Evolutionary conservation across 768 basidiomycete genomes (phyloP).

Genomic region (Lactarius tabidus): DNA sequence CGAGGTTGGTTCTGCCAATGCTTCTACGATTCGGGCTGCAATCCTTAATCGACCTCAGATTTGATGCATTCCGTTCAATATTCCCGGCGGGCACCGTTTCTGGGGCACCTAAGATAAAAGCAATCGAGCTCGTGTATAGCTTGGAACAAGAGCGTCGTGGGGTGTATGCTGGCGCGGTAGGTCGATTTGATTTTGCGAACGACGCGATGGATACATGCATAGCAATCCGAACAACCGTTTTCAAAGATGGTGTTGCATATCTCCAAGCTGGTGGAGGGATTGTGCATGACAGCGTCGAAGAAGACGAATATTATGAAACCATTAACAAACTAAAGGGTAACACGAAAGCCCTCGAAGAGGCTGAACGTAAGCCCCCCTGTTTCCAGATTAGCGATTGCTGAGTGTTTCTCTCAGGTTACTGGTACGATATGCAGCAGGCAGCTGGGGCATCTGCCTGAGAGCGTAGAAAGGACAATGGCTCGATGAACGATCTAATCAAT

Average conservation of each 20-base stretch:
- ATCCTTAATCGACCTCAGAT: constrained; percentile 44
- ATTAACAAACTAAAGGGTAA: constrained; percentile 92
- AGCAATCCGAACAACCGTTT: constrained; percentile 96
- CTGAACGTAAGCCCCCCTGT: constrained; percentile 68
- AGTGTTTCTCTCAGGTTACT: constrained; percentile 48
- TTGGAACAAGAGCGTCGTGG: constrained; percentile 88
- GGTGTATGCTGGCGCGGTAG: constrained; percentile 95
- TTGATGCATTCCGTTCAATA: constrained; percentile 98
- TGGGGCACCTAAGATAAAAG: constrained; percentile 98
- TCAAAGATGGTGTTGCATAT: constrained; percentile 89
- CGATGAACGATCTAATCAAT: constrained; percentile 1
- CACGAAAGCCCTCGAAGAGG: constrained; percentile 75
- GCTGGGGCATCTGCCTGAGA: neutral
- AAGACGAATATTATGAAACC: constrained; percentile 96
- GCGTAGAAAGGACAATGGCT: neutral
- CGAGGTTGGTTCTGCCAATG: constrained; percentile 51
- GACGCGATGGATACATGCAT: constrained; percentile 99
- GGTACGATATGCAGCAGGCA: constrained; percentile 58
- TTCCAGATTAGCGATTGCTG: constrained; percentile 25
- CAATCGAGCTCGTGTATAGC: constrained; percentile 85
- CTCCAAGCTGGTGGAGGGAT: constrained; percentile 97
- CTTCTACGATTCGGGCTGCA: neutral
- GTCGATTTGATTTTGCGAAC: constrained; percentile 93
- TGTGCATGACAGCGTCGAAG: constrained; percentile 94
- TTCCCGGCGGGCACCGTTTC: constrained; percentile 99